These are phyloP conservation scores for Metarhizium brunneum DNA, from an alignment of 2,329 filamentous ascomycete species.

Conservation along the genomic window DNA sequence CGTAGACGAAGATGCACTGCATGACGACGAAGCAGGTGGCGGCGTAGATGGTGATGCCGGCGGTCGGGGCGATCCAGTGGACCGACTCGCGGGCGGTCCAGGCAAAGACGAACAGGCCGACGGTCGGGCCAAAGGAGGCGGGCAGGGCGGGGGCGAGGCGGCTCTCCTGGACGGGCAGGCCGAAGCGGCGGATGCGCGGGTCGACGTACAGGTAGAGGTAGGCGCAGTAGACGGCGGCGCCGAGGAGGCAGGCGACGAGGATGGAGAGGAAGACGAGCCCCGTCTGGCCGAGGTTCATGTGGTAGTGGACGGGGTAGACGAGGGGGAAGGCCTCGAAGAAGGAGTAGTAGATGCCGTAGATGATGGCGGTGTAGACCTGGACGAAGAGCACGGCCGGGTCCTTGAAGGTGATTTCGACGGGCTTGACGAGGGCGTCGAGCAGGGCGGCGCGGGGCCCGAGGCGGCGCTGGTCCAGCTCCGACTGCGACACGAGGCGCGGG, in stretches of 20 bases:
- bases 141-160: constrained; percentile 45
- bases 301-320: constrained; percentile 50
- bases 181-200: constrained; percentile 37
- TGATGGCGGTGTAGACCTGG: constrained; percentile 51
- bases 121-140: no score
- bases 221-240: constrained; percentile 32
- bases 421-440: constrained; percentile 50
- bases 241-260: constrained; percentile 37
- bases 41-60: constrained; percentile 48
- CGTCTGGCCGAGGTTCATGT: constrained; percentile 37
- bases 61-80: constrained; percentile 46
- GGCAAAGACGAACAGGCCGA: no score
- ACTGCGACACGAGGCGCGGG: no score
- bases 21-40: constrained; percentile 44
- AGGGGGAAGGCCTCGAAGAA: constrained; percentile 60
- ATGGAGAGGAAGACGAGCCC: constrained; percentile 45
- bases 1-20: constrained; percentile 52
- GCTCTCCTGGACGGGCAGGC: constrained; percentile 42
- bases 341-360: constrained; percentile 37
- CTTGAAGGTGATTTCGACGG: constrained; percentile 48
- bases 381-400: constrained; percentile 55
- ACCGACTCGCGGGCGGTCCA: constrained; percentile 26
- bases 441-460: constrained; percentile 32
- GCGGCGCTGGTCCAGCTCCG: no score
- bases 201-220: constrained; percentile 45